Conservation (phyloP, 805 yeast genomes). For the Torulaspora indica region DNA sequence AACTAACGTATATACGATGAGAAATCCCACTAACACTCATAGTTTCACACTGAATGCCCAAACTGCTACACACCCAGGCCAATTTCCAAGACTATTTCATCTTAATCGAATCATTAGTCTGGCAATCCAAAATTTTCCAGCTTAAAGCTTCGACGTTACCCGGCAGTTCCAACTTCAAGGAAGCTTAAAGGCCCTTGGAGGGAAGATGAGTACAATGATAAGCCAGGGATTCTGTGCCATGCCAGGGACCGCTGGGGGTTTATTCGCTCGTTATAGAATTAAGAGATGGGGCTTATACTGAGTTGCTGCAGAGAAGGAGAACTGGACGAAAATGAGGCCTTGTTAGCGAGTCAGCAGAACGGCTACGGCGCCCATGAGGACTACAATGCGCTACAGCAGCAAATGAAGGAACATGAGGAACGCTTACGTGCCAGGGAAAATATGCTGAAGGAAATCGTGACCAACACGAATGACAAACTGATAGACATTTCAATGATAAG, state of each 20-base stretch:
- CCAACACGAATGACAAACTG: slow-evolving; percentile 33
- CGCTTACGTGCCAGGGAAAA: slow-evolving; percentile 26
- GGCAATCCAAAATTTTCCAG: slow-evolving; percentile 3
- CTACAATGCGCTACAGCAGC: slow-evolving; percentile 21
- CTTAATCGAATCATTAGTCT: not conserved
- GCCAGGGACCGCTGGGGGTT: not conserved
- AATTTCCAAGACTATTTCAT: not conserved
- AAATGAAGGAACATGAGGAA: slow-evolving; percentile 27
- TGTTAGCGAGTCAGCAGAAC: slow-evolving; percentile 27
- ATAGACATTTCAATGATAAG: slow-evolving; percentile 37
- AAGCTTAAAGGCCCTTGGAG: not conserved
- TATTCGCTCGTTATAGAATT: not conserved
- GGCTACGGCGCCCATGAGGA: slow-evolving; percentile 26
- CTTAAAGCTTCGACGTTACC: slow-evolving; percentile 1
- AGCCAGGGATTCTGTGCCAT: not conserved
- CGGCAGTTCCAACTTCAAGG: not conserved
- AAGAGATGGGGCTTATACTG: slow-evolving; percentile 29
- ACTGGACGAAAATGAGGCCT: slow-evolving; percentile 25
- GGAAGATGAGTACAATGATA: not conserved
- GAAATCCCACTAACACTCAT: not conserved
- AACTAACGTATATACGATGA: not conserved
- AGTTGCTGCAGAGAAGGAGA: slow-evolving; percentile 28
- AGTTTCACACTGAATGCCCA: not conserved
- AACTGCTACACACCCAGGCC: not conserved
- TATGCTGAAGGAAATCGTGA: slow-evolving; percentile 32